Base-by-base conservation (phyloP, 2,329 filamentous ascomycete genomes). In the Fusarium praegraminearum region DNA sequence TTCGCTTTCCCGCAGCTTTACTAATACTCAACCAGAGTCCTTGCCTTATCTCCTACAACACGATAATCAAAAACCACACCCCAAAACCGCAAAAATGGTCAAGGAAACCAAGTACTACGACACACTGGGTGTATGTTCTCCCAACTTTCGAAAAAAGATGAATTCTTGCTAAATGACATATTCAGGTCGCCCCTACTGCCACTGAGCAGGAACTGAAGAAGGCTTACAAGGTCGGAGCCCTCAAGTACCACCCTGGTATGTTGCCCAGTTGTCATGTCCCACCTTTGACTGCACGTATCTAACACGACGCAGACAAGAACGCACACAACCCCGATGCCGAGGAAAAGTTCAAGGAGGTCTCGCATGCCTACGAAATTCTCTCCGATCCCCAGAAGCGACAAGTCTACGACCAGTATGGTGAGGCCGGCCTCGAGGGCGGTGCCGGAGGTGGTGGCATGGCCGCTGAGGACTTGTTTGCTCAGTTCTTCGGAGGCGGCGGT, bases 261-360 rank as follows among this genome's bases (percentile, higher is more conserved):
- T 80, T 62, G 32, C n/a, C 28, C 10, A 33, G 49, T 18, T 35
- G n/a, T 26, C 33, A 55, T 22, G 11, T 57, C n/a, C 40, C 5
- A 20, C 13, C 13, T 32, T 38, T 5, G 20, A 28, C 32, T 26
- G 12, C 15, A n/a, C 18, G 22, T 51, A 30, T 47, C 72, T 75
- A 57, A 75, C 59, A 32, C 59, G 62, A 28, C 60, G 40, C 73
- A 97, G 95, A 99, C 83, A 99, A 99, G 88, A 99, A 99, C 82
- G 89, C 91, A 71, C 90, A 96, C 85, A 97, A 97, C 85, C 94
- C 94, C 41, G 92, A 90, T 28, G 94, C 96, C 53, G 94, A 95
- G 75, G 94, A 97, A 67, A 99, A 98, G 83, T 99, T 99, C 90
- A 98, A 99, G 86, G 94, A 98, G 77, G 87, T 98, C 66, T 97